Evolutionary conservation across 495 filamentous ascomycete genomes (phyloP), one percentile per base, ranked within the genome.

Genomic region (Elasticomyces elasticus): DNA sequence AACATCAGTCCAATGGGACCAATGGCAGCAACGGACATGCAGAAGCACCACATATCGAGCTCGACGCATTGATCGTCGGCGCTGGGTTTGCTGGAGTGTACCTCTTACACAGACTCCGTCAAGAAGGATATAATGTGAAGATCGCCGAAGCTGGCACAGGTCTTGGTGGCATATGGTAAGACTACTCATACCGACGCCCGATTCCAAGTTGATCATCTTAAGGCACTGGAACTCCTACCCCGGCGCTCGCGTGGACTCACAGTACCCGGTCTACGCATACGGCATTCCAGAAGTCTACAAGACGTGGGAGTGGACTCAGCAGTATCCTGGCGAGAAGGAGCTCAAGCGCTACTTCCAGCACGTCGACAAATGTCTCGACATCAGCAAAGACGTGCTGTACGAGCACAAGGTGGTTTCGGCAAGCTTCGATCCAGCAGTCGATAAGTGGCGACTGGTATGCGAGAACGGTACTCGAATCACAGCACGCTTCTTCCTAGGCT

Each of bases 321-420:
- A 72, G 26, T 84, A 78, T 56, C 79, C 79, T 0, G 65, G 61
- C 25, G 71, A 72, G 42, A 48, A 68, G 5, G 76, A 84, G 47
- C 59, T 83, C 1, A 66, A 69, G 12, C 60, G 31, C 0, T 84
- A 84, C 64, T 82, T 82, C 55, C 63, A 72, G 20, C 76, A 80
- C 57, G 73, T 80, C 13, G 77, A 76, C 5, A 66, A 75, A n/a
- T 63, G 68, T 1, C 54, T 77, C n/a, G 61, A 72, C 22, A 62
- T 84, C 37, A 73, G 64, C 24, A 79, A 77, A 42, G 78, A 84
- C 53, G 66, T 61, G 31, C 62, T 67, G 5, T 82, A 80, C 61
- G 58, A 76, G 9, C 74, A 67, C 1, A 64, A 66, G 7, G 74
- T 83, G 7, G 56, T 64, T 12, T 67, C 59, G 13, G 78, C 76